Evolutionary conservation across 1,284 basidiomycete species (phyloP).

Genomic region (Waitea zeae): DNA sequence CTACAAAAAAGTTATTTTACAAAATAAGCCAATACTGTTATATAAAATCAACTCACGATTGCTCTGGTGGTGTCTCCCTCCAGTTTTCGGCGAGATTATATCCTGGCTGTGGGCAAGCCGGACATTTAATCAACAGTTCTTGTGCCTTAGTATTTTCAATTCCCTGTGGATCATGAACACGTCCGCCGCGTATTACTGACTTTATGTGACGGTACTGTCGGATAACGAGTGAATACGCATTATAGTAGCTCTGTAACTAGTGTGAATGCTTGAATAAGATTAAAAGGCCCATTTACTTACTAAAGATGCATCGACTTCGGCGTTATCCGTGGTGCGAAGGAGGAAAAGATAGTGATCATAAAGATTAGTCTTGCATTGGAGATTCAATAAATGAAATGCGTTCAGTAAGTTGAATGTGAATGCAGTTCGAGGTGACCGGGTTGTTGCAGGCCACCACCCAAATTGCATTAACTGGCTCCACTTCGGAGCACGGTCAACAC

Average conservation of each 20-base stretch:
- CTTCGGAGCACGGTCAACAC: neutral
- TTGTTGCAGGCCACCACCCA: slow-evolving; percentile 3
- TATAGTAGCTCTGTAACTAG: slow-evolving; percentile 1
- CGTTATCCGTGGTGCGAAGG: neutral
- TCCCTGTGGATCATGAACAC: slow-evolving; percentile 7
- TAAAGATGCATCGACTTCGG: neutral
- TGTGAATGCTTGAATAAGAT: neutral
- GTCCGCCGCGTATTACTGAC: slow-evolving; percentile 8
- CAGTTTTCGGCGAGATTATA: slow-evolving; percentile 9
- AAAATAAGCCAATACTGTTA: neutral
- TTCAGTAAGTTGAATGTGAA: neutral
- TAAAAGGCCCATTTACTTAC: neutral
- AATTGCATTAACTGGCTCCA: slow-evolving; percentile 1
- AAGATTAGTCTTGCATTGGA: slow-evolving; percentile 3
- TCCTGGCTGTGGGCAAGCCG: slow-evolving; percentile 10
- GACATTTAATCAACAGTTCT: slow-evolving; percentile 9
- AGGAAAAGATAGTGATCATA: slow-evolving; percentile 2
- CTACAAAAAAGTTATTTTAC: too few species aligned
- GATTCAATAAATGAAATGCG: slow-evolving; percentile 3
- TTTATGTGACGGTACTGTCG: slow-evolving; percentile 8
- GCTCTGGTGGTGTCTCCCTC: neutral
- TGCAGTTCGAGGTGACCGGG: neutral
- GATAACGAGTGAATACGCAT: neutral
- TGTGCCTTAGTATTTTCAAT: slow-evolving; percentile 5
- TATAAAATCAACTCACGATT: too few species aligned